Evolutionary conservation across 192 early-diverging fungal species (phyloP).

Genomic region (Spizellomyces sp.): DNA sequence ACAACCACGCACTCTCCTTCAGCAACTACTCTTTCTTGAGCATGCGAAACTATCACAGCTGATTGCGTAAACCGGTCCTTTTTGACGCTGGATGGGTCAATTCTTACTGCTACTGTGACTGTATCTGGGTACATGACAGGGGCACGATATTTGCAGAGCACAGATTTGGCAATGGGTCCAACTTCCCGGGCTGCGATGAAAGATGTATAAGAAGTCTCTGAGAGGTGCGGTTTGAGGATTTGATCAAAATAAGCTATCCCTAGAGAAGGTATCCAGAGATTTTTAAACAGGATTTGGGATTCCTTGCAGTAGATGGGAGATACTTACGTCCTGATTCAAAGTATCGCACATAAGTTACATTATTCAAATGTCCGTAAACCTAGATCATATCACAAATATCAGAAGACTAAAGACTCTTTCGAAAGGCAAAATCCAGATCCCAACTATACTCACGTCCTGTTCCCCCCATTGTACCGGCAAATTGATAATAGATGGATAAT

Average conservation of each 20-base stretch:
- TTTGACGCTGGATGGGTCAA: conserved; percentile 10
- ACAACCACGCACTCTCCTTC: conserved; percentile 36
- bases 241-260: conserved; percentile 50
- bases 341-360: conserved; percentile 48
- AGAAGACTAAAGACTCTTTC: conserved; percentile 1
- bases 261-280: not conserved
- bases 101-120: conserved; percentile 39
- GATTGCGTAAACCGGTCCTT: conserved; percentile 43
- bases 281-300: not conserved
- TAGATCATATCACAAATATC: not conserved
- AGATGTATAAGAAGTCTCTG: conserved; percentile 7
- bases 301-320: not conserved
- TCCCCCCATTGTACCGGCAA: conserved; percentile 43
- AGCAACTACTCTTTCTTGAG: conserved; percentile 44
- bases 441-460: conserved; percentile 25
- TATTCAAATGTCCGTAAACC: conserved; percentile 50
- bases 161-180: conserved; percentile 49
- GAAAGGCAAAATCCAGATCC: not conserved
- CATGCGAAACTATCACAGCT: conserved; percentile 43
- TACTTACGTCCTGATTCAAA: conserved; percentile 24
- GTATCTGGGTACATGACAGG: conserved; percentile 53
- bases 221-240: conserved; percentile 31
- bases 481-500: conserved; percentile 29
- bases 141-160: conserved; percentile 43
- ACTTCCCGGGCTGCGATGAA: conserved; percentile 35